Conservation (phyloP, 106 monocot genomes). For the Narthecium ossifragum region DNA sequence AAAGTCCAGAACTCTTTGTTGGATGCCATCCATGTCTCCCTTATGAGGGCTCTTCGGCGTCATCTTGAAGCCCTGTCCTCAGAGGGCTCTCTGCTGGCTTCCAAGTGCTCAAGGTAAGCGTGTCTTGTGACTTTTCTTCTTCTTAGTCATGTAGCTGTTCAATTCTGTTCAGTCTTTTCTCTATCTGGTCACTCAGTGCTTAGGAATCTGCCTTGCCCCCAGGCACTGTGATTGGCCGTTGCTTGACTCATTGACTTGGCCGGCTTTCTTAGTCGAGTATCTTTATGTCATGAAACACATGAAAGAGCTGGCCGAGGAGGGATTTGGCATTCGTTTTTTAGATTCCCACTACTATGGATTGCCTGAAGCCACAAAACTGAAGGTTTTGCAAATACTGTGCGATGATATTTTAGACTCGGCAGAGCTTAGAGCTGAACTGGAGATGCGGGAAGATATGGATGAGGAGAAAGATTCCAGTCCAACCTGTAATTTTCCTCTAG, state of each 20-base stretch:
- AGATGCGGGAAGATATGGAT: constrained; percentile 30
- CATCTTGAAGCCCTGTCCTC: constrained; percentile 60
- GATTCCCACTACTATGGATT: constrained; percentile 57
- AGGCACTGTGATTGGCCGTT: constrained; percentile 64
- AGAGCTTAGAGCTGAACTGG: constrained; percentile 63
- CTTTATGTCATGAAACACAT: constrained; percentile 41
- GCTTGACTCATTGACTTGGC: constrained; percentile 89
- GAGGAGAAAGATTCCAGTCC: constrained; percentile 36
- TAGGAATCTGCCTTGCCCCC: background rate
- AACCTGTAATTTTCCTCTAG: constrained; percentile 7
- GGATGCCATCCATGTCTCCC: constrained; percentile 65
- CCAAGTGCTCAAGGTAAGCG: constrained; percentile 55
- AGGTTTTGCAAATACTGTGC: constrained; percentile 65
- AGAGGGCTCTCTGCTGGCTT: constrained; percentile 43
- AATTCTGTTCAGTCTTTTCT: too few relatives aligned
- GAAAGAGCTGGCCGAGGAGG: constrained; percentile 25
- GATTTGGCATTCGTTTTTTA: constrained; percentile 10
- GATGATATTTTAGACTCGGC: constrained; percentile 50
- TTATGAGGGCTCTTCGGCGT: constrained; percentile 60
- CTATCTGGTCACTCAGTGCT: background rate
- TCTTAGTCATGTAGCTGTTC: too few relatives aligned
- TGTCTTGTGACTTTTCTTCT: background rate
- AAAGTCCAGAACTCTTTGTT: constrained; percentile 44
- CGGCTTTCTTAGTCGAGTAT: constrained; percentile 59
- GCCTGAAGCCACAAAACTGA: constrained; percentile 47